A percentile compares a stretch with the other conserved stretches of the same genome.
Conservation (phyloP, 139 green algal species). For the Chlamydomonas sp. region DNA sequence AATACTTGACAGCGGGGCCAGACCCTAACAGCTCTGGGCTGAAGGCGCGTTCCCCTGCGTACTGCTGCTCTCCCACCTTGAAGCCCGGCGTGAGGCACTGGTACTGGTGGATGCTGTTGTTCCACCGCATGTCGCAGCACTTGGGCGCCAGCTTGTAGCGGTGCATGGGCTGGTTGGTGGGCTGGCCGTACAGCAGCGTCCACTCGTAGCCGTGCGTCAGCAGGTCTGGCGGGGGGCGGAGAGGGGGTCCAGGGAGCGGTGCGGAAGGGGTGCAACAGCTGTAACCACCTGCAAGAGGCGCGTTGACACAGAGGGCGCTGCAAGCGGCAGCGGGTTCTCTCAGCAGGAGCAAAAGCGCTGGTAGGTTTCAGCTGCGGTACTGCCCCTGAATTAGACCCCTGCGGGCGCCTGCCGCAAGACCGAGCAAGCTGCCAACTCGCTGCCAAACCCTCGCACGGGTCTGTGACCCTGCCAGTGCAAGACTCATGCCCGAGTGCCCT, state of each 20-base stretch:
- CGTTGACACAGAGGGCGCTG: too few species aligned
- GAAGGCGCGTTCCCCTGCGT: neutral
- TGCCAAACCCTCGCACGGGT: too few species aligned
- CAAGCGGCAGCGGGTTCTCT: too few species aligned
- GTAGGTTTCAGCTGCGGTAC: too few species aligned
- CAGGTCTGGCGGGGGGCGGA: slow-evolving; percentile 39
- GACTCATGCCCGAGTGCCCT: too few species aligned
- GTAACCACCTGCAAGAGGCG: neutral
- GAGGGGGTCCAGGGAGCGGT: neutral
- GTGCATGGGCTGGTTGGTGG: slow-evolving; percentile 56
- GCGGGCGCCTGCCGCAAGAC: too few species aligned
- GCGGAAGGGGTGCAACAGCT: neutral
- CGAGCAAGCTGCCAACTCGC: too few species aligned
- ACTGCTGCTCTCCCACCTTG: neutral
- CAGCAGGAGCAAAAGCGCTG: too few species aligned
- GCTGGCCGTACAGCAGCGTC: slow-evolving; percentile 55
- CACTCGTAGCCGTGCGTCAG: slow-evolving; percentile 56
- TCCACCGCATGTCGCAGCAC: slow-evolving; percentile 46
- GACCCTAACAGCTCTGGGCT: too few species aligned
- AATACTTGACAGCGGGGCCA: too few species aligned
- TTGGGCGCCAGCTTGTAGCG: slow-evolving; percentile 55
- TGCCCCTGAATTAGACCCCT: too few species aligned
- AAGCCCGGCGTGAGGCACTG: slow-evolving; percentile 17
- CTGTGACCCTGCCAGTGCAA: too few species aligned
- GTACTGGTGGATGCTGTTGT: slow-evolving; percentile 14